phyloP scores from a whole-genome alignment of 1,284 basidiomycete species.

The Paramarasmius palmivorus region DNA sequence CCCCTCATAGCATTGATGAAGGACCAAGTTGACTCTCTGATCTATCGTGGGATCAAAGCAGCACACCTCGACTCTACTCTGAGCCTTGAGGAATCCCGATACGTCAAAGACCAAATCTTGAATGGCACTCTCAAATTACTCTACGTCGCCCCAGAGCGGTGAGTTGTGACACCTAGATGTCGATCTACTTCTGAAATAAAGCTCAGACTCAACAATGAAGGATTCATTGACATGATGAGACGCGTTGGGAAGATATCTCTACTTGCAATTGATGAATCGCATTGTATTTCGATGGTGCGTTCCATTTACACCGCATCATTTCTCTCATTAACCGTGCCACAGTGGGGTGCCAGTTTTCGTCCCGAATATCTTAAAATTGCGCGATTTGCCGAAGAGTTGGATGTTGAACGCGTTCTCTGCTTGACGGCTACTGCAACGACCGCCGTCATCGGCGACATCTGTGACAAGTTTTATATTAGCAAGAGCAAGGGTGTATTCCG shows the following conservation, averaged over 20 bases:
- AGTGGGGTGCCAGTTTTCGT: constrained; percentile 64
- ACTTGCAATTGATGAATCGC: constrained; percentile 73
- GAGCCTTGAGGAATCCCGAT: constrained; percentile 28
- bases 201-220: constrained; percentile 38
- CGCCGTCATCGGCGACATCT: constrained; percentile 66
- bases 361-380: constrained; percentile 57
- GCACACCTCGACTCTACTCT: constrained; percentile 63
- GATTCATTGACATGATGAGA: constrained; percentile 48
- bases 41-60: constrained; percentile 53
- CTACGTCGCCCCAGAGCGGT: constrained; percentile 64
- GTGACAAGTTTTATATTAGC: constrained; percentile 53
- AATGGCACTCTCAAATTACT: constrained; percentile 42
- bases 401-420: constrained; percentile 69
- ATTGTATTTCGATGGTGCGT: constrained; percentile 53
- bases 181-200: not conserved
- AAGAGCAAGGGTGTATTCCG: constrained; percentile 38
- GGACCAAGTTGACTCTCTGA: constrained; percentile 59
- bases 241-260: constrained; percentile 59
- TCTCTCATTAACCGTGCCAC: not conserved
- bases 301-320: too few relatives aligned
- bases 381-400: constrained; percentile 57
- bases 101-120: constrained; percentile 31
- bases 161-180: constrained; percentile 6
- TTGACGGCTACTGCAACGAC: constrained; percentile 74
- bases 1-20: constrained; percentile 48